Evolutionary conservation across 805 yeast species (phyloP), one percentile per base, ranked within the genome.

Genomic region (Pichia pseudocactophila): DNA sequence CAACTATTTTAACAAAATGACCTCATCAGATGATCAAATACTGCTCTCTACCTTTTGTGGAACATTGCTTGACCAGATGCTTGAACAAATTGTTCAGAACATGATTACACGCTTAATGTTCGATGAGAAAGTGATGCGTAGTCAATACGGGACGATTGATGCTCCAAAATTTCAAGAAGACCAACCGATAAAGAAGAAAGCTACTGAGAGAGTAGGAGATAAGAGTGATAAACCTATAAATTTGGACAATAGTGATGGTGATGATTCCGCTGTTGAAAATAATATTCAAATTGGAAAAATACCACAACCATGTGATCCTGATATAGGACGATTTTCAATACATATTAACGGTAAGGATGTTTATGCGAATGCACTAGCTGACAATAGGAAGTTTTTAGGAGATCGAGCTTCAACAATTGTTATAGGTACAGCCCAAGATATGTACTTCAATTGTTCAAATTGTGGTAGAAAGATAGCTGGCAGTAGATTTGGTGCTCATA

Each of bases 401-500:
- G 47, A 47, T 27, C 42, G 39, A 20, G 46, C 43, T 3, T 36
- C 37, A 20, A 16, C 35, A 13, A 44, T 44, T 17, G 46, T 39
- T 15, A 31, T 42, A 6, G 49, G 51, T 16, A 49, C 50, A 17
- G 56, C 51, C 7, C 50, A 50, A 27, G 63, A 57, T 34, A 58
- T 58, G 3, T 87, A 88, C 59, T 85, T 87, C 53, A 74, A 68
- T 43, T 90, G 98, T 63, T 70, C 72, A 4, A 82, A 83, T 50
- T 90, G 98, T 61, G 79, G 76, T 16, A 69, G 98, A 43, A 86
- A 81, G 54, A 82, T 90, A 7, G 90, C 96, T 0, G 96, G 95
- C 1, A 82, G 85, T 31, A 68, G 98, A 45, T 89, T 86, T 69
- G 97, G 97, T 2, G 88, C 85, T 34, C 98, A 90, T 62, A 71